Percentiles rank a stretch among this genome's conserved stretches.
Conservation (phyloP, 441 rosid genomes). For the Omphalea diandra region DNA sequence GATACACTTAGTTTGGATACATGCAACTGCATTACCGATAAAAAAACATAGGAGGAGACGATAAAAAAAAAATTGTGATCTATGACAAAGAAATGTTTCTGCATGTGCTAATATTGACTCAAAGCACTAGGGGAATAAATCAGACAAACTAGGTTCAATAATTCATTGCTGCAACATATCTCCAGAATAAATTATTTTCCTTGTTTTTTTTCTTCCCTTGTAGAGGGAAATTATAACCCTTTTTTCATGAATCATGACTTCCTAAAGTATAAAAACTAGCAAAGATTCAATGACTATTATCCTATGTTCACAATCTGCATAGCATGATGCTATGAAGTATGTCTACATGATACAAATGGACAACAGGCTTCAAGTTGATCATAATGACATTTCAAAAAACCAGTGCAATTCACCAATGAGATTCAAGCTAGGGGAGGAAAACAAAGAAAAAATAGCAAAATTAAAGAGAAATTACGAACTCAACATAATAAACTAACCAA, state of each 20-base stretch:
- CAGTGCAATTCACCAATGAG: neutral
- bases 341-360: neutral
- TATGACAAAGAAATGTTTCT: neutral
- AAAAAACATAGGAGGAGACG: neutral
- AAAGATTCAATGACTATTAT: neutral
- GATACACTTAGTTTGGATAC: neutral
- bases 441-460: neutral
- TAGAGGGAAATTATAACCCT: neutral
- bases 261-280: neutral
- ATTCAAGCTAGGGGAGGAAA: neutral
- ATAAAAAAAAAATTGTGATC: neutral
- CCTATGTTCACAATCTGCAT: neutral
- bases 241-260: constrained; percentile 6
- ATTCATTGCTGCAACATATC: neutral
- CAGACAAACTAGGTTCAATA: neutral
- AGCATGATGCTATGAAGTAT: neutral
- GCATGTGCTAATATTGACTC: neutral
- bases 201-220: neutral
- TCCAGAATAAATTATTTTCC: neutral
- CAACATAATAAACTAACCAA: constrained; percentile 5
- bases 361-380: neutral
- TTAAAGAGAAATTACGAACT: neutral
- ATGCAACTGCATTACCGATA: neutral
- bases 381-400: neutral
- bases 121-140: neutral